Conservation (phyloP, 371 early-diverging fungal genomes). For the Mortierella sp. region DNA sequence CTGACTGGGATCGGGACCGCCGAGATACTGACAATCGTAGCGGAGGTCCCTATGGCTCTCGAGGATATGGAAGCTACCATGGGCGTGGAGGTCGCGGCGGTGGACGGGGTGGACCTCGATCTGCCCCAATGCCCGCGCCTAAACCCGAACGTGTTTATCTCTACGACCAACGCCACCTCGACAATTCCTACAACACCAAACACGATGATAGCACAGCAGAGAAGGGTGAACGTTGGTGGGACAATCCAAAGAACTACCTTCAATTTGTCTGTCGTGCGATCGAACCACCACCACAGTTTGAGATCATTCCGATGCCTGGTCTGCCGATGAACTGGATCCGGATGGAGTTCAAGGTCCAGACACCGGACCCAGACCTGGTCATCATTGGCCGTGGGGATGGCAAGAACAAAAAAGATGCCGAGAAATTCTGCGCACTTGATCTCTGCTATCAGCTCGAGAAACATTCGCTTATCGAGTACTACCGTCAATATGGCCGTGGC, state of each 20-base stretch:
- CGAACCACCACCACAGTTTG: conserved; percentile 48
- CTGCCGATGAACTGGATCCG: conserved; percentile 44
- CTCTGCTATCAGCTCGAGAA: conserved; percentile 50
- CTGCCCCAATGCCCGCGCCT: conserved; percentile 20
- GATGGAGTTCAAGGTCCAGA: conserved; percentile 47
- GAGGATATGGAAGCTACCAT: background rate
- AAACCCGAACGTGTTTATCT: conserved; percentile 45
- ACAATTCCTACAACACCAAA: conserved; percentile 41
- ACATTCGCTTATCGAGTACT: conserved; percentile 45
- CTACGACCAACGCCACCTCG: conserved; percentile 47
- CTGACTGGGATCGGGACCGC: background rate
- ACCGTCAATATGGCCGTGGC: conserved; percentile 44
- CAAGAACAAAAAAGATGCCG: conserved; percentile 55
- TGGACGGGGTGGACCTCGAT: conserved; percentile 10
- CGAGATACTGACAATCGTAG: conserved; percentile 12
- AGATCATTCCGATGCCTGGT: conserved; percentile 26
- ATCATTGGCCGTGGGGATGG: conserved; percentile 49
- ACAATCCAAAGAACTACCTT: conserved; percentile 50
- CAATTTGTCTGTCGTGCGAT: conserved; percentile 46
- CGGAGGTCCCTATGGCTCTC: conserved; percentile 4
- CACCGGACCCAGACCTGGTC: conserved; percentile 35
- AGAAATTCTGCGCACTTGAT: conserved; percentile 51
- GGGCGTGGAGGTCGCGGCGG: conserved; percentile 31
- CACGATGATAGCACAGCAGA: conserved; percentile 39
- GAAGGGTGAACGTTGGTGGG: conserved; percentile 54